A percentile compares a stretch with the other conserved stretches of the same genome.
These are phyloP conservation scores for Apiotrichum gamsii DNA, from an alignment of 1,284 basidiomycete species.

Conservation along the genomic window DNA sequence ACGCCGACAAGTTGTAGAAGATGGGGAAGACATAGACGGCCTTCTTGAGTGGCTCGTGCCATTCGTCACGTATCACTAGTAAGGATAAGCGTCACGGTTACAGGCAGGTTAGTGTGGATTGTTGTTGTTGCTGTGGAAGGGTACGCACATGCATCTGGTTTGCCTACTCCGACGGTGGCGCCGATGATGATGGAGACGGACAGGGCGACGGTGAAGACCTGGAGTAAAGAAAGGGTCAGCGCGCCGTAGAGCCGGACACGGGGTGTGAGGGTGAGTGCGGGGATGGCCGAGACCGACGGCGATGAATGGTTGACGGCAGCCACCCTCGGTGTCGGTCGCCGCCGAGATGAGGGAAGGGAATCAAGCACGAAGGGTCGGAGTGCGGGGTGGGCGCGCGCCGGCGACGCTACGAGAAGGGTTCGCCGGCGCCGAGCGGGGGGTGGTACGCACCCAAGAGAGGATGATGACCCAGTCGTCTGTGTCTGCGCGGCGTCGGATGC, in stretches of 20 bases:
- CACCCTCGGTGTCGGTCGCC: too few species aligned
- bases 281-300: too few species aligned
- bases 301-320: too few species aligned
- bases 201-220: slow-evolving; percentile 33
- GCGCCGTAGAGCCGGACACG: too few species aligned
- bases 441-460: slow-evolving; percentile 39
- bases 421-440: too few species aligned
- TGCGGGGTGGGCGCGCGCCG: not conserved
- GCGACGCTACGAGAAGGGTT: too few species aligned
- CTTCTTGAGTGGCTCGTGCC: slow-evolving; percentile 23
- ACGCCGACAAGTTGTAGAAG: slow-evolving; percentile 42
- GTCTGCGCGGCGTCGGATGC: slow-evolving; percentile 32
- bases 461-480: slow-evolving; percentile 40
- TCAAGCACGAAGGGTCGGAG: not conserved
- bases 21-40: slow-evolving; percentile 42
- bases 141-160: slow-evolving; percentile 28
- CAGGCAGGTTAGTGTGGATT: not conserved
- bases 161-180: slow-evolving; percentile 36
- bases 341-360: not conserved
- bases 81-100: too few species aligned
- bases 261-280: too few species aligned
- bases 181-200: slow-evolving; percentile 34
- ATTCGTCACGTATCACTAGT: slow-evolving; percentile 21
- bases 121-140: not conserved
- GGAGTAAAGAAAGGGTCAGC: not conserved